phyloP scores from a whole-genome alignment of 768 basidiomycete species.

The Tulasnella sp. region DNA sequence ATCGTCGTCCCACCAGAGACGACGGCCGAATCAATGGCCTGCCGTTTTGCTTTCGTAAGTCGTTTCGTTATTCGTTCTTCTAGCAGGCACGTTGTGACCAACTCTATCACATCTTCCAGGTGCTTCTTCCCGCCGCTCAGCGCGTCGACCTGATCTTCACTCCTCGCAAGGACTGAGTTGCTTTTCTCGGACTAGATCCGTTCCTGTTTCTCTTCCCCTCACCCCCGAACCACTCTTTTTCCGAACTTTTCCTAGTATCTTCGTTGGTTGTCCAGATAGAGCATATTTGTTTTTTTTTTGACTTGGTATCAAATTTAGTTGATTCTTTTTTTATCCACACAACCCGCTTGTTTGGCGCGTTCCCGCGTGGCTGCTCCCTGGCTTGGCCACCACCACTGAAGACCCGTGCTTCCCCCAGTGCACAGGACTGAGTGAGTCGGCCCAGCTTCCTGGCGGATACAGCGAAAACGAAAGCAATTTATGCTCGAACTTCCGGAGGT shows the following conservation, averaged over 20 bases:
- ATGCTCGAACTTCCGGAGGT: background rate
- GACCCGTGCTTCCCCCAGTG: too few relatives aligned
- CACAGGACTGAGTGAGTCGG: too few relatives aligned
- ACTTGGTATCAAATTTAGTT: too few relatives aligned
- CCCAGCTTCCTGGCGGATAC: too few relatives aligned
- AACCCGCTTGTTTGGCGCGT: too few relatives aligned
- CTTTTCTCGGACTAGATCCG: background rate
- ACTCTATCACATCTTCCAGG: background rate
- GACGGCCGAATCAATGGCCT: constrained; percentile 73
- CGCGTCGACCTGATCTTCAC: constrained; percentile 22
- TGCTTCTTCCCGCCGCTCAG: constrained; percentile 13
- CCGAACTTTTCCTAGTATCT: too few relatives aligned
- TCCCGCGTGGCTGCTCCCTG: too few relatives aligned
- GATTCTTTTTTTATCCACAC: too few relatives aligned
- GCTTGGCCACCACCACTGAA: too few relatives aligned
- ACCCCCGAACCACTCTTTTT: too few relatives aligned
- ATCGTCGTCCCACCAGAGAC: constrained; percentile 68
- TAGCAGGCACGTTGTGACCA: background rate
- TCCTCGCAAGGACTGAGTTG: constrained; percentile 19
- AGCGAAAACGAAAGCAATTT: background rate
- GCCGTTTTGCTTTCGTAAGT: constrained; percentile 79
- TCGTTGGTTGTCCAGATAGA: too few relatives aligned
- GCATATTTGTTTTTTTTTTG: too few relatives aligned
- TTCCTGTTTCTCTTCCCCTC: background rate
- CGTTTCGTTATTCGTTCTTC: background rate